These are phyloP conservation scores for Trematosphaeria pertusa DNA, from an alignment of 2,329 filamentous ascomycete genomes.

Conservation along the genomic window DNA sequence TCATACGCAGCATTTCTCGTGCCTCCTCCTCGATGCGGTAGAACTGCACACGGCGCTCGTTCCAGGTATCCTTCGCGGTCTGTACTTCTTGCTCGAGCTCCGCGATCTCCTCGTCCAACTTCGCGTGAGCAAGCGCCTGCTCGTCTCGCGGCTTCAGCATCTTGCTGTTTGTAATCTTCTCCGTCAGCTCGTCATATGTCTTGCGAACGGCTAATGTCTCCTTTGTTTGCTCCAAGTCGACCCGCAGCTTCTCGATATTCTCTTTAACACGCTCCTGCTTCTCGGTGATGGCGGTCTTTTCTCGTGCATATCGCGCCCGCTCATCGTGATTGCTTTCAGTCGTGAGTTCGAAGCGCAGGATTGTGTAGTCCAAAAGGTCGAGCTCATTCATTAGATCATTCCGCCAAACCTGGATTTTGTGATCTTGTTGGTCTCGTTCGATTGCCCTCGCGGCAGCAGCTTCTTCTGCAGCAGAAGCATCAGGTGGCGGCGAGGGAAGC, in stretches of 20 bases:
- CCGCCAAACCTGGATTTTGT: conserved; percentile 71
- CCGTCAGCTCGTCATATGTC: conserved; percentile 85
- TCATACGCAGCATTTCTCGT: conserved; percentile 82
- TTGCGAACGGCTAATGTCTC: conserved; percentile 79
- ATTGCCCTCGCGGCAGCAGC: conserved; percentile 53
- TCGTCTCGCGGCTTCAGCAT: conserved; percentile 84
- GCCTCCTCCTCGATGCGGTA: conserved; percentile 88
- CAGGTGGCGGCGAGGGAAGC: conserved; percentile 71
- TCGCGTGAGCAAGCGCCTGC: conserved; percentile 76
- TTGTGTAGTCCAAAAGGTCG: conserved; percentile 82
- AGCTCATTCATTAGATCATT: conserved; percentile 90
- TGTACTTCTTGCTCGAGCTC: conserved; percentile 85
- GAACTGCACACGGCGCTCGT: conserved; percentile 84
- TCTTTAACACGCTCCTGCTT: conserved; percentile 80
- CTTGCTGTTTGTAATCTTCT: conserved; percentile 83
- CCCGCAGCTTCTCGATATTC: conserved; percentile 73
- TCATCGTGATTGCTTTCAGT: conserved; percentile 82
- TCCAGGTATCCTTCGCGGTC: conserved; percentile 83
- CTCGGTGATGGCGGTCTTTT: conserved; percentile 78
- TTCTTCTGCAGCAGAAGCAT: conserved; percentile 57
- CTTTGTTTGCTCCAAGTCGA: conserved; percentile 71
- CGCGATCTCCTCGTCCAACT: conserved; percentile 85
- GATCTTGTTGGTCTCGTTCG: conserved; percentile 58
- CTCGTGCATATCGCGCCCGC: conserved; percentile 79
- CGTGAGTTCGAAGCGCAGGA: conserved; percentile 87